A percentile compares a stretch with the other conserved stretches of the same genome.
phyloP scores from a whole-genome alignment of 116 monocot species.

The Papilionanthe hybrid region DNA sequence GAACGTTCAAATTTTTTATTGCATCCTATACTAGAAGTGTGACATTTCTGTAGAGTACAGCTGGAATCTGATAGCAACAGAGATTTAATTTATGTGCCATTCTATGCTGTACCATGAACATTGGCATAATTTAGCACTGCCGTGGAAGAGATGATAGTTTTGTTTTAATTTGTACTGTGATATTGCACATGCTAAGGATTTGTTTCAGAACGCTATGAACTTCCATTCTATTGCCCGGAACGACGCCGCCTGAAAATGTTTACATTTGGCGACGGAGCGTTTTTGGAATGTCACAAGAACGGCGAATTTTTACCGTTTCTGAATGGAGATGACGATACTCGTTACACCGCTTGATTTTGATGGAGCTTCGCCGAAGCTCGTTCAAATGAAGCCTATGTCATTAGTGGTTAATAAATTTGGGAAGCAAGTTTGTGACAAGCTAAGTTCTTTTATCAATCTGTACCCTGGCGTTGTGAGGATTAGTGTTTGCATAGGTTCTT shows the following conservation, averaged over 20 bases:
- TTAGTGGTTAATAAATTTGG: neutral
- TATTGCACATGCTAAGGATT: neutral
- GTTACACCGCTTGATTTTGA: no score
- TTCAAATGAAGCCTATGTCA: no score
- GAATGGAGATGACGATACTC: no score
- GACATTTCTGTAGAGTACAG: neutral
- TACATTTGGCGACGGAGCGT: no score
- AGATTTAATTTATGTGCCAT: neutral
- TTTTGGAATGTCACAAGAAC: no score
- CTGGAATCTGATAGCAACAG: neutral
- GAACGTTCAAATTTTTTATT: neutral
- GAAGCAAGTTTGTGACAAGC: neutral
- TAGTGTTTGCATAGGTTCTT: neutral
- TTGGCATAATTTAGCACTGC: neutral
- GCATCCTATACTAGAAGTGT: neutral
- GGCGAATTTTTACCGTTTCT: no score
- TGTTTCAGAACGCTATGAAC: no score
- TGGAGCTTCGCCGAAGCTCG: no score
- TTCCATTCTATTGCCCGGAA: no score
- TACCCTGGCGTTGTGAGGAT: neutral
- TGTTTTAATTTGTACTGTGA: neutral
- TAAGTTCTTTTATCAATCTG: neutral
- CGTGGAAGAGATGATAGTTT: neutral
- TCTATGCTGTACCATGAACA: neutral
- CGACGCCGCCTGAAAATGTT: no score